Conservation (phyloP, 164 flowering plant species). For the Annona squamosa region DNA sequence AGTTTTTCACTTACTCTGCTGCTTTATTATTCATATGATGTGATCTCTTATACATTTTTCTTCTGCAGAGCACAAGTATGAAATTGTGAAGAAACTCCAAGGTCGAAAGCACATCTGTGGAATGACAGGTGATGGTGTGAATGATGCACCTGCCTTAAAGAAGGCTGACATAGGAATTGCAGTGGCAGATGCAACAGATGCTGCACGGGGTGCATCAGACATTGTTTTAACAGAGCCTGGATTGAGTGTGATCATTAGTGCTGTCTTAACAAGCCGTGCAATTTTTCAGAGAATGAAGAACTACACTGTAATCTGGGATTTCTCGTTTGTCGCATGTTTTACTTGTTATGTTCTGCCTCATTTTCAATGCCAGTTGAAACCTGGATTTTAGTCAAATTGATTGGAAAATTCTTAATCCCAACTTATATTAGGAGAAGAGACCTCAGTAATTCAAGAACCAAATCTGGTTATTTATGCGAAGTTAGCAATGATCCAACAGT, state of each 20-base stretch:
- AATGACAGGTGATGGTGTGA: slow-evolving; percentile 73
- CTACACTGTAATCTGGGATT: slow-evolving; percentile 35
- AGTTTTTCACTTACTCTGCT: neutral
- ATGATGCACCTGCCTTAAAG: slow-evolving; percentile 66
- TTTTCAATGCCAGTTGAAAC: too few relatives aligned
- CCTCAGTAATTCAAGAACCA: neutral
- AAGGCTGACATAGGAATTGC: slow-evolving; percentile 63
- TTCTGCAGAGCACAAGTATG: slow-evolving; percentile 52
- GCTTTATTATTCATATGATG: neutral
- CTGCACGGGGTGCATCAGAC: slow-evolving; percentile 65
- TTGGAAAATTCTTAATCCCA: neutral
- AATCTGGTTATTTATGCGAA: neutral
- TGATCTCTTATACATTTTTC: neutral
- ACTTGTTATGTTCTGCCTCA: neutral
- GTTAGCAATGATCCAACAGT: neutral
- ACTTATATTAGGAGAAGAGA: neutral
- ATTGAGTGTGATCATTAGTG: slow-evolving; percentile 61
- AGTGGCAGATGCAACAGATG: slow-evolving; percentile 67
- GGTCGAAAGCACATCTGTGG: slow-evolving; percentile 60
- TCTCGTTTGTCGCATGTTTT: neutral
- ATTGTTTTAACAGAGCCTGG: slow-evolving; percentile 73
- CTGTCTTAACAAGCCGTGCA: slow-evolving; percentile 65
- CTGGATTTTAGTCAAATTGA: neutral
- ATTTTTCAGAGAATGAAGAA: slow-evolving; percentile 71
- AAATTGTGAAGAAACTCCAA: slow-evolving; percentile 52